Base-by-base conservation (phyloP, 139 green algal genomes). In the Monoraphidium neglectum region DNA sequence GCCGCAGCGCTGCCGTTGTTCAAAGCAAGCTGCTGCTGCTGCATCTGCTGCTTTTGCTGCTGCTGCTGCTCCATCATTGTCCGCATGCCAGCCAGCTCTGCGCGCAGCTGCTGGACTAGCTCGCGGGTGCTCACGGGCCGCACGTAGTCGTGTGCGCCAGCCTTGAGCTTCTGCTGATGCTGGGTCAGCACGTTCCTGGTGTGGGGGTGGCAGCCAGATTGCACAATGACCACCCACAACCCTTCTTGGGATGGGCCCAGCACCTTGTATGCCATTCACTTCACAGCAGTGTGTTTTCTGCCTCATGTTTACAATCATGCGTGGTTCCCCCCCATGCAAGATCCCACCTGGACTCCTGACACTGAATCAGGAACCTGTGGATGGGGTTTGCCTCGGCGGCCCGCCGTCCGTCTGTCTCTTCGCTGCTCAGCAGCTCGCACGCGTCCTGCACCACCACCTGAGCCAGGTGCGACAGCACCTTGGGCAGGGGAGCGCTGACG, bases 51-150 rank as follows among this genome's bases (percentile, higher is more conserved):
- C n/a, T n/a, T n/a, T n/a, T n/a, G n/a, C n/a, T n/a, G n/a, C n/a
- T 70, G 35, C 12, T 70, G 37, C 64, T 70, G 15, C 32, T 70
- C 64, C 36, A 70, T 21, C 64, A n/a, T 54, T 37, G 10, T 51
- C 37, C 54, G 64, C 64, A 70, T 37, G n/a, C n/a, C 61, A 49
- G 61, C n/a, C 61, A 68, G 28, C n/a, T 68, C 61, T 68, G 61
- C 26, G 6, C 61, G 23, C 24, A n/a, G 30, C 64, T 53, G 64
- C 64, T n/a, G n/a, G n/a, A 70, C 64, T 21, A 57, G 32, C 64
- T 70, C 64, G 6, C 36, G 38, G 12, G 64, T 70, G 64, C 64
- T 70, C 30, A 70, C 37, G 21, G 64, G 64, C 16, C 64, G 35
- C 64, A 70, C 37, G 37, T 28, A n/a, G 37, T 70, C 64, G 36